Evolutionary conservation across 768 basidiomycete genomes (phyloP).

Genomic region (Leccinellum luteum): DNA sequence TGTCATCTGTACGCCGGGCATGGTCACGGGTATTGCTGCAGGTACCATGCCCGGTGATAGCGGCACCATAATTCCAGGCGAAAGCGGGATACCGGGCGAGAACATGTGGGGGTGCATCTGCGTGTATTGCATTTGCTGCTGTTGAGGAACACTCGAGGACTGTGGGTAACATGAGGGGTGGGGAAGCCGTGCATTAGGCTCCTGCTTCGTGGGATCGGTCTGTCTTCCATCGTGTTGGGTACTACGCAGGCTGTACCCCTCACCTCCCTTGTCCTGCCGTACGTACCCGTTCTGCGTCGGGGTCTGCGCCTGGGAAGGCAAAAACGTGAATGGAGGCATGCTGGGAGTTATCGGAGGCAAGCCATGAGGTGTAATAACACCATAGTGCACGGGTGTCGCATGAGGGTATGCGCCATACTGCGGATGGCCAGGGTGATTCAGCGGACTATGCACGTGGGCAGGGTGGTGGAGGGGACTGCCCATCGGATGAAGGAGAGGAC

Average conservation of each 20-base stretch:
- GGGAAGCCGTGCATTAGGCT: slow-evolving; percentile 3
- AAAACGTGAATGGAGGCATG: slow-evolving; percentile 93
- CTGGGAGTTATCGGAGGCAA: slow-evolving; percentile 94
- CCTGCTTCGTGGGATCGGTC: slow-evolving; percentile 2
- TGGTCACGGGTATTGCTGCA: slow-evolving; percentile 15
- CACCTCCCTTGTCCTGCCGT: slow-evolving; percentile 1
- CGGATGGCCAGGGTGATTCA: slow-evolving; percentile 29
- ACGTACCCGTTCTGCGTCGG: slow-evolving; percentile 19
- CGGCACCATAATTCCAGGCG: slow-evolving; percentile 29
- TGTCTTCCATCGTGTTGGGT: slow-evolving; percentile 9
- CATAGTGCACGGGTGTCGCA: slow-evolving; percentile 24
- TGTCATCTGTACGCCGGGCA: slow-evolving; percentile 26
- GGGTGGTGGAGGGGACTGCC: slow-evolving; percentile 33
- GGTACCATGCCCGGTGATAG: slow-evolving; percentile 26
- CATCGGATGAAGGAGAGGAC: slow-evolving; percentile 40
- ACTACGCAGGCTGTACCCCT: neutral
- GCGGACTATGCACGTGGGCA: slow-evolving; percentile 30
- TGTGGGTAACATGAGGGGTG: slow-evolving; percentile 13
- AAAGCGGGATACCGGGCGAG: slow-evolving; percentile 31
- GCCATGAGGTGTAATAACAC: slow-evolving; percentile 67
- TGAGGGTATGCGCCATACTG: slow-evolving; percentile 29
- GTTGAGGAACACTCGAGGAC: slow-evolving; percentile 14
- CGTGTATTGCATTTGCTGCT: slow-evolving; percentile 23
- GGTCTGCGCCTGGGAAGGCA: slow-evolving; percentile 44
- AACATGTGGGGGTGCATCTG: slow-evolving; percentile 27